A percentile compares a stretch with the other conserved stretches of the same genome.
phyloP scores from a whole-genome alignment of 768 basidiomycete genomes.

The Suillus lakei region DNA sequence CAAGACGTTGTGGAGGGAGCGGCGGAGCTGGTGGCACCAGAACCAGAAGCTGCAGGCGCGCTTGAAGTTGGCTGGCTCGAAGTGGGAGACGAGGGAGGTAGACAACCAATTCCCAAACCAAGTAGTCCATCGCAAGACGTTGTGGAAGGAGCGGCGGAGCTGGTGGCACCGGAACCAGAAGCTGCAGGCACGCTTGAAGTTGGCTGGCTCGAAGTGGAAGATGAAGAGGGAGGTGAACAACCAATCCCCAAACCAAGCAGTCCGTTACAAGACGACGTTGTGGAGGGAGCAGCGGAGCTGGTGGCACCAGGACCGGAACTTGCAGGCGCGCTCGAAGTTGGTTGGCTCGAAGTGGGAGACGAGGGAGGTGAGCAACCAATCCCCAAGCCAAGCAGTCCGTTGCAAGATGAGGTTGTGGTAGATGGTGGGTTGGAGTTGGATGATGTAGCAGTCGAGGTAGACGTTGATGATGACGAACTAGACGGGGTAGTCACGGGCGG shows the following conservation, averaged over 20 bases:
- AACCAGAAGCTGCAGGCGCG: conserved; percentile 7
- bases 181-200: not conserved
- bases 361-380: conserved; percentile 18
- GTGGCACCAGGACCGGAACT: conserved; percentile 3
- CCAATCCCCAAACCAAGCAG: conserved; percentile 24
- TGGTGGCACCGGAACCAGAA: conserved; percentile 9
- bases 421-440: not conserved
- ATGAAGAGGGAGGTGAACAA: conserved; percentile 14
- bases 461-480: not conserved
- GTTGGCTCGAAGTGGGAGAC: conserved; percentile 9
- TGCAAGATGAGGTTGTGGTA: conserved; percentile 12
- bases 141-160: conserved; percentile 10
- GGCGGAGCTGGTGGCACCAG: not conserved
- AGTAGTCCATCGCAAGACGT: conserved; percentile 10
- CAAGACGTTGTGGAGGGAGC: conserved; percentile 9
- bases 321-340: conserved; percentile 4
- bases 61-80: conserved; percentile 9
- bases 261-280: conserved; percentile 16
- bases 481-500: conserved; percentile 3
- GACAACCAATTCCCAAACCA: conserved; percentile 19
- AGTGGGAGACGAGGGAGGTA: conserved; percentile 4
- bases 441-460: conserved; percentile 3
- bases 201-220: conserved; percentile 10
- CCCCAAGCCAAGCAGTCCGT: conserved; percentile 23
- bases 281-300: not conserved